Conservation (phyloP, 495 filamentous ascomycete genomes). For the Penicillium daleae region DNA sequence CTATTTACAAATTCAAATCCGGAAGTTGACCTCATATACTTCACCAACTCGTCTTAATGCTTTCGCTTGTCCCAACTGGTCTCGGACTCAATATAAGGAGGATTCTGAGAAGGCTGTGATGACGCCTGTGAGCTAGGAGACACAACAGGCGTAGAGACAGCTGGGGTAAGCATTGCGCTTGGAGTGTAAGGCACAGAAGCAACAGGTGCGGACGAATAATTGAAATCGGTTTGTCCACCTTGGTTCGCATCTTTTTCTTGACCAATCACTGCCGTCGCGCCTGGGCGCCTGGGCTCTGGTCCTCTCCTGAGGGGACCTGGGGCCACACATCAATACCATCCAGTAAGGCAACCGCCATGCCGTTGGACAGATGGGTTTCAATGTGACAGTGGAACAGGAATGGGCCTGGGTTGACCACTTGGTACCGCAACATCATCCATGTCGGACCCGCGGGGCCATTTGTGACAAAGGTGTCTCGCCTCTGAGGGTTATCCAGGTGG, state of each 20-base stretch:
- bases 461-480: conserved; percentile 49
- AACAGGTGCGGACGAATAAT: background rate
- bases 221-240: background rate
- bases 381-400: conserved; percentile 60
- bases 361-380: conserved; percentile 51
- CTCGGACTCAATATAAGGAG: background rate
- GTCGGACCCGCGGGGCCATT: conserved; percentile 30
- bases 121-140: background rate
- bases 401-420: conserved; percentile 54
- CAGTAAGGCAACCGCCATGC: conserved; percentile 53
- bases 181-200: background rate
- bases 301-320: conserved; percentile 25
- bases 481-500: conserved; percentile 49
- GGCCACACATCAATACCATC: conserved; percentile 58
- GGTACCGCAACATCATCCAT: conserved; percentile 53
- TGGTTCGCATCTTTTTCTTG: conserved; percentile 2
- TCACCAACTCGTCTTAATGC: background rate
- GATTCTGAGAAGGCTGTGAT: background rate
- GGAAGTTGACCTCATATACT: background rate
- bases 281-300: conserved; percentile 21
- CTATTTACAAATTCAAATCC: background rate
- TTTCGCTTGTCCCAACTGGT: background rate
- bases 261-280: background rate
- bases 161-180: background rate
- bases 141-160: background rate